Conservation (phyloP, 2,329 filamentous ascomycete genomes). For the Rachicladosporium sp. region DNA sequence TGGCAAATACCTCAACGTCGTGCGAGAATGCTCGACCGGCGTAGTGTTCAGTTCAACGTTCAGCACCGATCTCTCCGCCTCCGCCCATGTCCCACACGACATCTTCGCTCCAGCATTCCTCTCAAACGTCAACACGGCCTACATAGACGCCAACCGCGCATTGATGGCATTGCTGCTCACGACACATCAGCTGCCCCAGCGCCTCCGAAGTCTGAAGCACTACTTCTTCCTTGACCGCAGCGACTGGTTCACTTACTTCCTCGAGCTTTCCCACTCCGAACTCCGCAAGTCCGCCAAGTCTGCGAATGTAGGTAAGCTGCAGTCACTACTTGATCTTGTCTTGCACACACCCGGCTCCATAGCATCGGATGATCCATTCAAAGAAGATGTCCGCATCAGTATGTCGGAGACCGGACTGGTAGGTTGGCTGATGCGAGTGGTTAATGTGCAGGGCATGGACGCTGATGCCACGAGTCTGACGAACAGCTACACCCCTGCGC, state of each 20-base stretch:
- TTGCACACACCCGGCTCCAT: slow-evolving; percentile 92
- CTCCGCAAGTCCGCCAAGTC: slow-evolving; percentile 69
- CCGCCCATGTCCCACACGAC: slow-evolving; percentile 77
- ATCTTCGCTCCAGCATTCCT: slow-evolving; percentile 87
- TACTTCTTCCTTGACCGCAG: slow-evolving; percentile 98
- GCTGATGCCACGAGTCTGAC: slow-evolving; percentile 40
- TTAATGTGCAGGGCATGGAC: slow-evolving; percentile 91
- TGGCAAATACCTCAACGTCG: slow-evolving; percentile 95
- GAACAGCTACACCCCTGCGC: slow-evolving; percentile 57
- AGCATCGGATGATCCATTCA: slow-evolving; percentile 89
- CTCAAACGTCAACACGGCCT: slow-evolving; percentile 90
- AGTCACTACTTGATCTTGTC: slow-evolving; percentile 89
- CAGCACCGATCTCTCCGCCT: slow-evolving; percentile 56
- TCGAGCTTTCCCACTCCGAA: slow-evolving; percentile 82
- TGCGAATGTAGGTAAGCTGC: slow-evolving; percentile 86
- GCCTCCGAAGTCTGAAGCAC: slow-evolving; percentile 85
- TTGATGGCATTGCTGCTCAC: slow-evolving; percentile 83
- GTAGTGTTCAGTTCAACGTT: slow-evolving; percentile 63
- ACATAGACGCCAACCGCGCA: slow-evolving; percentile 89
- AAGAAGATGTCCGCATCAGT: slow-evolving; percentile 93
- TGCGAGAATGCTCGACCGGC: slow-evolving; percentile 59
- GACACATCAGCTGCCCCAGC: slow-evolving; percentile 77
- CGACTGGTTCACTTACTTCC: slow-evolving; percentile 96
- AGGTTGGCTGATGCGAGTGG: slow-evolving; percentile 88
- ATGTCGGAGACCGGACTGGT: slow-evolving; percentile 93